A percentile compares a stretch with the other conserved stretches of the same genome.
Evolutionary conservation across 768 basidiomycete genomes (phyloP).

Genomic region (Boletus huronensis): DNA sequence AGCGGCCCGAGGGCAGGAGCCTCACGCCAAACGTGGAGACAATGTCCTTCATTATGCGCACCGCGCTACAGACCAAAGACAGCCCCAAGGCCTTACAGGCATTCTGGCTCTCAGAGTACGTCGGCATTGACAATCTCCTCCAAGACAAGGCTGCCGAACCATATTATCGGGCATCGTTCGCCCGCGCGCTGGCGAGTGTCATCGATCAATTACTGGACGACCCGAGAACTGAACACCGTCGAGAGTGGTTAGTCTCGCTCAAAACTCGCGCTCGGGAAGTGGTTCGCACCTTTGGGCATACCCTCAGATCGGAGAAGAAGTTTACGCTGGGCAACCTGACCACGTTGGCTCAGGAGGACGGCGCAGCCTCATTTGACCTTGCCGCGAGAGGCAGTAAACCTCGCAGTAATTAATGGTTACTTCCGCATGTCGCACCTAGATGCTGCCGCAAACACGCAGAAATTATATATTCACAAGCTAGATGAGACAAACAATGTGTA

Average conservation of each 20-base stretch:
- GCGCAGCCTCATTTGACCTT: conserved; percentile 30
- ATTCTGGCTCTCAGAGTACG: conserved; percentile 52
- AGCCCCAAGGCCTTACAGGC: conserved; percentile 54
- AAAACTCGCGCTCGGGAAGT: conserved; percentile 20
- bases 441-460: background rate
- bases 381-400: conserved; percentile 27
- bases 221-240: conserved; percentile 14
- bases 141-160: conserved; percentile 13
- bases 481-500: conserved; percentile 5
- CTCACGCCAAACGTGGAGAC: conserved; percentile 49
- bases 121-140: conserved; percentile 41
- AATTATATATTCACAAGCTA: conserved; percentile 8
- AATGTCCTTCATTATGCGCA: conserved; percentile 54
- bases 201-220: conserved; percentile 34
- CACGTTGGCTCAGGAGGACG: conserved; percentile 25
- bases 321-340: conserved; percentile 24
- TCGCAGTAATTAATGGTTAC: conserved; percentile 17
- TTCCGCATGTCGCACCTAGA: background rate
- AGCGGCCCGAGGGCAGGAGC: conserved; percentile 42
- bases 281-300: conserved; percentile 7
- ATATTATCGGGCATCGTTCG: conserved; percentile 49
- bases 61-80: conserved; percentile 52
- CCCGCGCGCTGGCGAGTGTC: conserved; percentile 41
- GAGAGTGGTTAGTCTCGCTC: conserved; percentile 19
- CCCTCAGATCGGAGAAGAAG: conserved; percentile 21